Percentiles rank a stretch among this genome's conserved stretches.
Conservation (phyloP, 176 grass and related monocot genomes). For the barley (Hordeum vulgare) region DNA sequence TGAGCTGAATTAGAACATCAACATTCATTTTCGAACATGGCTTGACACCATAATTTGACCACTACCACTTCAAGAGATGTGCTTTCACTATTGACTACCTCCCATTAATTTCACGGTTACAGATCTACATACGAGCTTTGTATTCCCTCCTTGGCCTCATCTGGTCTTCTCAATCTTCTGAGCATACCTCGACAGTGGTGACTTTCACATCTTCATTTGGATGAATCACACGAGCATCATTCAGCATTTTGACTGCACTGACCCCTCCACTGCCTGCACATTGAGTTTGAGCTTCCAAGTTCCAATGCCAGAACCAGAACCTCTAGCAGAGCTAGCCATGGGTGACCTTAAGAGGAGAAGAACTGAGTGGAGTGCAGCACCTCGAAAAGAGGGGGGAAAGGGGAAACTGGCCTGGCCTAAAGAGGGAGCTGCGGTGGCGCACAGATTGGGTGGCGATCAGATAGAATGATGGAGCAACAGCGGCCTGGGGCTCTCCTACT, state of each 20-base stretch:
- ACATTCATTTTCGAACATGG: neutral
- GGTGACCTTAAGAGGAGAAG: neutral
- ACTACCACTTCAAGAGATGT: neutral
- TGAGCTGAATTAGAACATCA: neutral
- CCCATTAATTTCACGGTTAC: neutral
- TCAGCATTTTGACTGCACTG: neutral
- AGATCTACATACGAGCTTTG: neutral
- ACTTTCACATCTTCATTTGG: neutral
- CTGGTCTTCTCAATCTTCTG: neutral
- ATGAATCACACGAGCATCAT: neutral
- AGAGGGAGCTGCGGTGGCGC: neutral
- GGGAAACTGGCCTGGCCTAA: neutral
- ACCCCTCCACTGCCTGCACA: neutral
- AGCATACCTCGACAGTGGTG: neutral
- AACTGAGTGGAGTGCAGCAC: neutral
- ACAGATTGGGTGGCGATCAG: neutral
- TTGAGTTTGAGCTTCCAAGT: neutral
- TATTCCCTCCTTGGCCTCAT: neutral
- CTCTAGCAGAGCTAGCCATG: neutral
- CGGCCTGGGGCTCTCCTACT: neutral
- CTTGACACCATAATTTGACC: neutral
- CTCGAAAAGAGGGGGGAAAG: neutral
- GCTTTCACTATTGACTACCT: slow-evolving; percentile 5
- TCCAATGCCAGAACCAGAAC: neutral
- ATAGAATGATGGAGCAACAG: neutral